Base-by-base conservation (phyloP, 2,329 filamentous ascomycete genomes). In the Arthroderma sp. region DNA sequence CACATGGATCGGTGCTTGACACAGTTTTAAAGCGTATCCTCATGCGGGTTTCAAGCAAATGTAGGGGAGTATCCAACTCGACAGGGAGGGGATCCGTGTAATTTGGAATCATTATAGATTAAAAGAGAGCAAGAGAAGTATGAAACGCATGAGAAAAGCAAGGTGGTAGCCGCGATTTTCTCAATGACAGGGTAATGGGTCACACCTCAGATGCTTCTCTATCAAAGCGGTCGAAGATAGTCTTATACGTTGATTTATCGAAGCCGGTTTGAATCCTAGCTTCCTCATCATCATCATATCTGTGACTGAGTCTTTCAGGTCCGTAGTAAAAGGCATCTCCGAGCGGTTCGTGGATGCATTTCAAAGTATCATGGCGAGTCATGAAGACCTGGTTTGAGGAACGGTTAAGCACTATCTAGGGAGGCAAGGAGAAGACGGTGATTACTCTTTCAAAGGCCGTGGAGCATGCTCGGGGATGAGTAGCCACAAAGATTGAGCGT, bases 251-350 rank as follows among this genome's bases (percentile, higher is more conserved):
- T 17, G 74, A 75, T 54, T 72, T 54, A 63, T 66, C 68, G 63
- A 76, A 77, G 35, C 74, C 74, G 55, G 71, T 74, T 35, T 70
- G 70, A 37, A 70, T 53, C 52, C 74, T 71, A 33, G 69, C 68
- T 60, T 73, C 68, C 65, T 80, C 77, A 63, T 95, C 87, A 47
- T 86, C 70, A 67, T 85, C 84, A 69, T 88, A 98, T 66, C 93
- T 83, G 55, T 81, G 76, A 66, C 87, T 85, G 64, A 97, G 79
- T 64, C 88, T 81, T 75, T 98, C 93, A 5, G 91, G 91, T 55
- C 93, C 91, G 68, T 86, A 97, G 76, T 97, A 97, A 70, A 91
- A 97, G 60, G 91, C 87, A 74, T 97, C 93, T 56, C 91, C 91
- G 73, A 97, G 97, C 4, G 93, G 93, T 76, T 98, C 93, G 72